These are phyloP conservation scores for Apiosordaria backusii DNA, from an alignment of 495 filamentous ascomycete species.

Conservation along the genomic window DNA sequence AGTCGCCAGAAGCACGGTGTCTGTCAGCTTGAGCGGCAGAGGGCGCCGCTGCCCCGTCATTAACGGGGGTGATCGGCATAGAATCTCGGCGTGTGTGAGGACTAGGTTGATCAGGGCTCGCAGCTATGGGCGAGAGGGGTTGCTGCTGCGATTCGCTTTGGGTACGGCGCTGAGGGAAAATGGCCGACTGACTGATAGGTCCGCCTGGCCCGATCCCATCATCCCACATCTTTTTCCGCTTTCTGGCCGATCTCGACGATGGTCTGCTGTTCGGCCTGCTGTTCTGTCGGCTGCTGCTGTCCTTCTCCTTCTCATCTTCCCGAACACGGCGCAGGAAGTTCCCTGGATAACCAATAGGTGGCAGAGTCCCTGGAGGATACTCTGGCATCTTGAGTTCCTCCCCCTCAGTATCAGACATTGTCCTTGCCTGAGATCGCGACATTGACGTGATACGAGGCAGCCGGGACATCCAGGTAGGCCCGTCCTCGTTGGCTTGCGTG, in stretches of 20 bases:
- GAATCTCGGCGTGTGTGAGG: constrained; percentile 18
- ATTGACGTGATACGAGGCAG: constrained; percentile 84
- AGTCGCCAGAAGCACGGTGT: constrained; percentile 12
- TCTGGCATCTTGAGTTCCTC: constrained; percentile 59
- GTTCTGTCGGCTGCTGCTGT: constrained; percentile 26
- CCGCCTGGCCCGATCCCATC: constrained; percentile 76
- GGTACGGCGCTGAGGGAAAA: constrained; percentile 63
- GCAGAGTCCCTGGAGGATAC: constrained; percentile 73
- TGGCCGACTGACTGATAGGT: constrained; percentile 87
- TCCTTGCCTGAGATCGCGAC: constrained; percentile 81
- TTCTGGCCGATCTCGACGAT: constrained; percentile 57
- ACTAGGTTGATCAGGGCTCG: constrained; percentile 14
- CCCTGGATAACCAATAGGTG: constrained; percentile 67
- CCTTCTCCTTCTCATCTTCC: constrained; percentile 59
- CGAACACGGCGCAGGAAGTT: constrained; percentile 79
- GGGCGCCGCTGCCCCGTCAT: constrained; percentile 24
- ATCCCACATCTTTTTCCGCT: constrained; percentile 66
- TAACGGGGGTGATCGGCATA: constrained; percentile 10
- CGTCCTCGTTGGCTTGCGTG: constrained; percentile 83
- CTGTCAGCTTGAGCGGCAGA: constrained; percentile 7
- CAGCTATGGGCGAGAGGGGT: constrained; percentile 22
- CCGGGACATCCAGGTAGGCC: constrained; percentile 90
- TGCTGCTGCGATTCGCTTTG: constrained; percentile 27
- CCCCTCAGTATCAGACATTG: constrained; percentile 50
- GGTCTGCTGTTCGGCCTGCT: constrained; percentile 51